Percentiles rank a stretch among this genome's conserved stretches.
These are phyloP conservation scores for Heritiera littoralis DNA, from an alignment of 345 rosid genomes.

Conservation along the genomic window DNA sequence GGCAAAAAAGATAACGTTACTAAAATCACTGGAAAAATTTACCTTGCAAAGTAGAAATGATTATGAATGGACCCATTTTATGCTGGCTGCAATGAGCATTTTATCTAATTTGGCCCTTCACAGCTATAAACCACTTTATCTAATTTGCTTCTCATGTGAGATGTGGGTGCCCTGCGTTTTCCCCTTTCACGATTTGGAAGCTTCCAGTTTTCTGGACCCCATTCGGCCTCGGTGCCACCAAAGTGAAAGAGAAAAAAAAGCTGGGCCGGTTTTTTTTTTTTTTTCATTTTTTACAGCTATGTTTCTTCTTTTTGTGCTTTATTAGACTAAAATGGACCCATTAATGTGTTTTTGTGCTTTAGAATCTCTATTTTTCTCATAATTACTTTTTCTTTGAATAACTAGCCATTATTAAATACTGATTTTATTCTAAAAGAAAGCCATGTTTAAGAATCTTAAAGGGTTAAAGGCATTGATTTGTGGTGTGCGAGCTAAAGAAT, in stretches of 20 bases:
- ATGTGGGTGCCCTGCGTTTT: neutral
- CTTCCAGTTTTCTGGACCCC: neutral
- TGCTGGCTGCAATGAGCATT: neutral
- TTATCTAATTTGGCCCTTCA: too few relatives aligned
- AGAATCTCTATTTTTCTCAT: too few relatives aligned
- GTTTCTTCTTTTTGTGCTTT: too few relatives aligned
- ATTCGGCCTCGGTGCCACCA: neutral
- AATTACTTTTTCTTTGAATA: too few relatives aligned
- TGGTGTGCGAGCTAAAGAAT: neutral
- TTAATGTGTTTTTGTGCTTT: too few relatives aligned
- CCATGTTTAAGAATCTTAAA: too few relatives aligned
- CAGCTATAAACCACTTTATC: neutral
- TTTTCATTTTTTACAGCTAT: too few relatives aligned
- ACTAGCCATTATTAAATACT: too few relatives aligned
- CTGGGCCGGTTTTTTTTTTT: too few relatives aligned
- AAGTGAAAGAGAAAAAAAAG: neutral
- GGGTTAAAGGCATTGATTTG: neutral
- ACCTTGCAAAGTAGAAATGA: neutral
- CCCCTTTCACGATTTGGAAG: neutral
- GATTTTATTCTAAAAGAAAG: too few relatives aligned
- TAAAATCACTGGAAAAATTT: neutral
- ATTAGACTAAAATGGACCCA: too few relatives aligned
- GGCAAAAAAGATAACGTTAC: neutral
- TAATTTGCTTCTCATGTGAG: neutral
- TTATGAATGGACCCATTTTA: conserved; percentile 14